phyloP scores from a whole-genome alignment of 2,329 filamentous ascomycete species.

The Lecanicillium sp. region DNA sequence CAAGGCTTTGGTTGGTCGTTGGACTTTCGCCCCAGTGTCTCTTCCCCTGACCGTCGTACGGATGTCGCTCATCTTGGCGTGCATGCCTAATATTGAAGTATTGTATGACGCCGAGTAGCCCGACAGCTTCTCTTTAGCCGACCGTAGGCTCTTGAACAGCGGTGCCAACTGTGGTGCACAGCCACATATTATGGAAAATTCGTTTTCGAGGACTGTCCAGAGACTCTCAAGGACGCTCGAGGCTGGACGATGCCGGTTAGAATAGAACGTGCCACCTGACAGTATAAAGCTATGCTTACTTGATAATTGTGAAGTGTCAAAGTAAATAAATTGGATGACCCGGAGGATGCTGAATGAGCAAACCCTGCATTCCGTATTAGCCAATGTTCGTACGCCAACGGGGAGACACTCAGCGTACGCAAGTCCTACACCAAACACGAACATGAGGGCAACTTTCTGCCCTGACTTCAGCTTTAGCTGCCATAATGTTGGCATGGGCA shows the following conservation, averaged over 20 bases:
- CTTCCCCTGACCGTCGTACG: slow-evolving; percentile 6
- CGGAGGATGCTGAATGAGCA: slow-evolving; percentile 6
- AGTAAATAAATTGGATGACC: slow-evolving; percentile 6
- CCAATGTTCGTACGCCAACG: background rate
- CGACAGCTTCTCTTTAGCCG: background rate
- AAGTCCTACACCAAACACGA: slow-evolving; percentile 7
- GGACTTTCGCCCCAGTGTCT: background rate
- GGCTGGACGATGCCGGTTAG: background rate
- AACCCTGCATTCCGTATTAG: slow-evolving; percentile 3
- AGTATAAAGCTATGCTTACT: background rate
- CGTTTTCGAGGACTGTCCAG: slow-evolving; percentile 8
- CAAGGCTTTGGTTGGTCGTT: background rate
- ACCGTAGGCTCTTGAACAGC: slow-evolving; percentile 3
- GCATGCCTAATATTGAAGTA: slow-evolving; percentile 4
- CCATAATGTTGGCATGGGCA: slow-evolving; percentile 7
- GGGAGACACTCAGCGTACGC: background rate
- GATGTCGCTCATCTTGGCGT: slow-evolving; percentile 8
- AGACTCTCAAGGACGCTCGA: slow-evolving; percentile 5
- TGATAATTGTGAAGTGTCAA: slow-evolving; percentile 6
- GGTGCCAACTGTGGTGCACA: slow-evolving; percentile 8
- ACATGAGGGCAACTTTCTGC: slow-evolving; percentile 7
- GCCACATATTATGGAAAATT: slow-evolving; percentile 8
- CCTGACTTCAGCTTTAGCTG: slow-evolving; percentile 2
- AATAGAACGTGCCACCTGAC: background rate
- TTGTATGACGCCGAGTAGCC: slow-evolving; percentile 8